Evolutionary conservation across 2,329 filamentous ascomycete species (phyloP), one percentile per base, ranked within the genome.

Genomic region (Stagonosporopsis cucurbitacearum): DNA sequence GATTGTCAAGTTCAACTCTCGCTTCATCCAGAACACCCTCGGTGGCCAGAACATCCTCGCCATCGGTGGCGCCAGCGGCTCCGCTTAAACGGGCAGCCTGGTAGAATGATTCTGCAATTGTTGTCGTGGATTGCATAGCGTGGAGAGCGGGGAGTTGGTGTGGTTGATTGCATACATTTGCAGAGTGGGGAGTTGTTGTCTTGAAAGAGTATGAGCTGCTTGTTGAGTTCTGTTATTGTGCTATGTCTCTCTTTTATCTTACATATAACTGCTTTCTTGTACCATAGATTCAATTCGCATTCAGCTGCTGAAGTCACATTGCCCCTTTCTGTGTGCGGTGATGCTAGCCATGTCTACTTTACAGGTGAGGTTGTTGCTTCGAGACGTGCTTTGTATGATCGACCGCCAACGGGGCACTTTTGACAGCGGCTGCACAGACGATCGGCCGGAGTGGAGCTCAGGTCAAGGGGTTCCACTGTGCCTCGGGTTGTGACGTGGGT

Each of bases 1-100:
- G 26, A 77, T 86, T 26, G 72, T 74, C 46, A 83, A 81, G 63
- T 86, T 83, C 73, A 86, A 86, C 71, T 71, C 81, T 3, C 76
- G 84, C 5, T 83, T 80, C 65, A 79, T 80, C 1, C 84, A 86
- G 72, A 83, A 83, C 61, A 49, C 64, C 2, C 78, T 79, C 3
- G 80, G 81, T 6, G 47, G 71, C 50, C 63, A 71, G 9, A 84
- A 84, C 63, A 67, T 83, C 39, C 58, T 82, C 7, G 47, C 37
- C 0, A 49, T 72, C 11, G 70, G 46, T 50, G 20, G 63, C 54
- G 11, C 65, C 58, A 13, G 58, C 46, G 47, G 51, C 15, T 25
- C 33, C 4, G 46, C 51, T 41, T 22, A 20, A 3, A 47, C 50
- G 5, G 5, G 17, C 42, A 11, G 44, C 5, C 3, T 40, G 30